Evolutionary conservation across 169 alveolate species (phyloP).

Genomic region (Cryptosporidium xiaoi): DNA sequence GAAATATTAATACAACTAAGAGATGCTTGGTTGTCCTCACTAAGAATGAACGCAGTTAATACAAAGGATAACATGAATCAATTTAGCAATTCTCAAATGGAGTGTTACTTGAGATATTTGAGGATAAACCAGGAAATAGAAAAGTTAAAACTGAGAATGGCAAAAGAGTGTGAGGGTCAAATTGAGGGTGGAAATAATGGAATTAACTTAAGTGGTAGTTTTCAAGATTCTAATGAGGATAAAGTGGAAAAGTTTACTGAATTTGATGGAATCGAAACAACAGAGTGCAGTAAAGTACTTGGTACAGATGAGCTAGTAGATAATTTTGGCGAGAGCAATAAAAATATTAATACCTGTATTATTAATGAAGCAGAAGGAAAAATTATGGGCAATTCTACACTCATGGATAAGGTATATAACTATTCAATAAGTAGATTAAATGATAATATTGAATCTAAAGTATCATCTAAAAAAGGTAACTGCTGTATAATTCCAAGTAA

Average conservation of each 20-base stretch:
- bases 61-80: slow-evolving; percentile 82
- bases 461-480: neutral
- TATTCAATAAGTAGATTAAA: neutral
- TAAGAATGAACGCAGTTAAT: slow-evolving; percentile 81
- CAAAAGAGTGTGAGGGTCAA: slow-evolving; percentile 75
- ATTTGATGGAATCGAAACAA: neutral
- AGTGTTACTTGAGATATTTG: slow-evolving; percentile 84
- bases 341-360: too few relatives aligned
- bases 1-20: slow-evolving; percentile 84
- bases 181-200: neutral
- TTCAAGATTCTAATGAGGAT: neutral
- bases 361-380: too few relatives aligned
- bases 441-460: slow-evolving; percentile 5
- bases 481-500: slow-evolving; percentile 1
- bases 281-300: neutral
- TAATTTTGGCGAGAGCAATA: neutral
- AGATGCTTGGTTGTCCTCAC: slow-evolving; percentile 84
- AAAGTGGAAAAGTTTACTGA: neutral
- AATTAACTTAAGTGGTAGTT: neutral
- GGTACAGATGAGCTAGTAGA: slow-evolving; percentile 21
- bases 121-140: slow-evolving; percentile 87
- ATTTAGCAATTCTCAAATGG: slow-evolving; percentile 86
- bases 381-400: too few relatives aligned
- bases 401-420: neutral
- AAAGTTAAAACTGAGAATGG: slow-evolving; percentile 80